A percentile compares a stretch with the other conserved stretches of the same genome.
These are phyloP conservation scores for Coemansia sp. DNA, from an alignment of 192 early-diverging fungal genomes.

Conservation along the genomic window DNA sequence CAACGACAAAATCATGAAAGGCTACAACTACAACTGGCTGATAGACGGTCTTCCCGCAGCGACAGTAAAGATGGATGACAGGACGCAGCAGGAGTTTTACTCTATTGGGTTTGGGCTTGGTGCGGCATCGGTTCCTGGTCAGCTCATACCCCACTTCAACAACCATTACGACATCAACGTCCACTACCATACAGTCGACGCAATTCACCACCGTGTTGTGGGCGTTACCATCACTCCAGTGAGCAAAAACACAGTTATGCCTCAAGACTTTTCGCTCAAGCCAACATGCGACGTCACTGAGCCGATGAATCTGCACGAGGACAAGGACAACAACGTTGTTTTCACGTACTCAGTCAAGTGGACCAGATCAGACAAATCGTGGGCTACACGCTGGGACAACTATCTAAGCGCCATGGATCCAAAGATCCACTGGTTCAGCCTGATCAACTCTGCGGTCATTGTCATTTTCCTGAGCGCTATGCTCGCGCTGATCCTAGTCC, in stretches of 20 bases:
- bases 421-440: constrained; percentile 92
- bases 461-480: constrained; percentile 89
- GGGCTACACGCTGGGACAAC: constrained; percentile 86
- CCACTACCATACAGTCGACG: constrained; percentile 71
- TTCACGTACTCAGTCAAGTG: constrained; percentile 71
- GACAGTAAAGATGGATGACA: constrained; percentile 55
- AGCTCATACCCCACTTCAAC: constrained; percentile 59
- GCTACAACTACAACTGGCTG: constrained; percentile 79
- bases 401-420: constrained; percentile 87
- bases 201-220: constrained; percentile 76
- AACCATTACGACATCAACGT: constrained; percentile 91
- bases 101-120: constrained; percentile 85
- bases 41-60: constrained; percentile 93
- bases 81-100: constrained; percentile 60
- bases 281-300: constrained; percentile 38
- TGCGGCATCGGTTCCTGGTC: constrained; percentile 15
- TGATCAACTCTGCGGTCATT: constrained; percentile 93
- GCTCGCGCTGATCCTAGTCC: constrained; percentile 85
- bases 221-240: constrained; percentile 77
- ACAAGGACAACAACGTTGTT: constrained; percentile 49
- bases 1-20: constrained; percentile 76
- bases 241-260: constrained; percentile 56
- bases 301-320: constrained; percentile 53
- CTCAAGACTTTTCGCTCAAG: constrained; percentile 19
- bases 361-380: constrained; percentile 61